A percentile compares a stretch with the other conserved stretches of the same genome.
phyloP scores from a whole-genome alignment of 1,284 basidiomycete species.

The Quambalaria eucalypti region DNA sequence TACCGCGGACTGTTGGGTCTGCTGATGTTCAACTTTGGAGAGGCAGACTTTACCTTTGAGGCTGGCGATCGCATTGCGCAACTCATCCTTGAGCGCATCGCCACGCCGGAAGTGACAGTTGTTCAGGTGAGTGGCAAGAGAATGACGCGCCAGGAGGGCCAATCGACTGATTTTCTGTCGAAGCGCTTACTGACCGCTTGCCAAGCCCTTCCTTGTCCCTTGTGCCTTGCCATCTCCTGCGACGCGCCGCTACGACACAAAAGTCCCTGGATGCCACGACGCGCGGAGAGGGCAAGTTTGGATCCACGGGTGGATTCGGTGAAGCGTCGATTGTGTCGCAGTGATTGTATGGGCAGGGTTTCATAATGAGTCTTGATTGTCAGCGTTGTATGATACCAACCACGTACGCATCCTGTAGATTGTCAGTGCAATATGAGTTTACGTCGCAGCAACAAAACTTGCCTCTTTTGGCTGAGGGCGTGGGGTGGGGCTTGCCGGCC shows the following conservation, averaged over 20 bases:
- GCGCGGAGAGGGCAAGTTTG: slow-evolving; percentile 78
- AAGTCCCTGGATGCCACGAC: slow-evolving; percentile 73
- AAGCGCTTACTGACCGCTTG: neutral
- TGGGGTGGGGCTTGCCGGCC: no score
- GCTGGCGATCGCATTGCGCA: slow-evolving; percentile 90
- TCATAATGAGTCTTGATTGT: no score
- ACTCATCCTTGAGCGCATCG: slow-evolving; percentile 81
- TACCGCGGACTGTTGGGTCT: slow-evolving; percentile 87
- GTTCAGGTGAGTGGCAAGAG: slow-evolving; percentile 63
- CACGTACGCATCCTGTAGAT: no score
- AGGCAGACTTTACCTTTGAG: slow-evolving; percentile 74
- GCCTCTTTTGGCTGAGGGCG: no score
- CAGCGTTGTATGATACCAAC: no score
- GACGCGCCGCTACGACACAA: neutral
- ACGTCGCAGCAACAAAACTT: no score
- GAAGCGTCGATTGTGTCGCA: no score
- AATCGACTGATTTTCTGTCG: neutral
- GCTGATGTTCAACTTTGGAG: slow-evolving; percentile 79
- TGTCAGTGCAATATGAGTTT: no score
- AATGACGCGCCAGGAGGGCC: neutral
- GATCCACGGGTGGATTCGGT: slow-evolving; percentile 66
- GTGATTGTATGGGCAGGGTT: no score
- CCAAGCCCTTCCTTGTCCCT: neutral
- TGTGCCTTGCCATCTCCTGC: neutral
- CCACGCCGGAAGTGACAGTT: slow-evolving; percentile 72